Base-by-base conservation (phyloP, 225 moss, liverwort and hornwort genomes). In the Sphagnum contortum region DNA sequence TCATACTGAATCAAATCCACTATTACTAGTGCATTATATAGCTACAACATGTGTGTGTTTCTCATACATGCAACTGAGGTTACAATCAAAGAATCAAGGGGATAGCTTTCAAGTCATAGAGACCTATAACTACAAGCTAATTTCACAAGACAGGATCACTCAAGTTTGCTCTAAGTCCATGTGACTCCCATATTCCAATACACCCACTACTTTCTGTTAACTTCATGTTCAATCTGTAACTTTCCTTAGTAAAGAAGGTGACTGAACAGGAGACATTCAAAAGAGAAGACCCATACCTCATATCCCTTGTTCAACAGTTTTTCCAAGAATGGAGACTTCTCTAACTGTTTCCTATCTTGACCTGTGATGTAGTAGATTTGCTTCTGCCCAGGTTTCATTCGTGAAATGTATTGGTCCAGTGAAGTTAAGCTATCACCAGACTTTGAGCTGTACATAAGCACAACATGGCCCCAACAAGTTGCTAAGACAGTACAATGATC, bases 301-400 rank as follows among this genome's bases (percentile, higher is more conserved):
- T 90, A 96, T 46, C 96, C 96, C 66, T 96, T 92, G 74, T 90
- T 90, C 72, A 96, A 81, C 52, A 96, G 73, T 59, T 88, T 96
- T 68, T 96, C 96, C 69, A 96, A 77, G 57, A 96, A 96, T 49
- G 96, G 96, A 71, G 96, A 96, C 73, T 90, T 88, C 75, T 96
- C 88, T 74, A 96, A 68, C 73, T 90, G 83, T 50, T 96, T 92
- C 76, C 72, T 96, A 61, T 90, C 87, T 68, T 90, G 85, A 49
- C 96, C 96, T 55, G 96, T 90, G 51, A 96, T 92, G 72, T 79
- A 96, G 61, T 88, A 96, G 5, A 96, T 96, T 66, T 92, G 85
- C 87, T 92, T 88, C 74, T 96, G 96, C 63, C 85, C 89, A 47
- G 89, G 89, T 66, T 96, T 96, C 96, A 96, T 96, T 57, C 92